phyloP scores from a whole-genome alignment of 2,329 filamentous ascomycete species.

The Colletotrichum sp. region DNA sequence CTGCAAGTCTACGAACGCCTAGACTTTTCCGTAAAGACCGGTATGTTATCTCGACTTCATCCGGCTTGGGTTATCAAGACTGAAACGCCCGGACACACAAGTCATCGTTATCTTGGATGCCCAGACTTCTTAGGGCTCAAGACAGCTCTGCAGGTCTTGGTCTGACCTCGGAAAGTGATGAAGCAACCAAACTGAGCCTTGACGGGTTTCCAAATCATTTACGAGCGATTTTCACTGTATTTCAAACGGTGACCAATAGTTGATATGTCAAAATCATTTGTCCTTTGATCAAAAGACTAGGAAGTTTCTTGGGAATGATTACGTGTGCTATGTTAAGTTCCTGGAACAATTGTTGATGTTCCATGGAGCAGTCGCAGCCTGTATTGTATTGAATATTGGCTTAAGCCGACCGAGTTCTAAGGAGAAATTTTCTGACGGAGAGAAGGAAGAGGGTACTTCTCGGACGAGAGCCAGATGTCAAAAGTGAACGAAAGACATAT shows the following conservation, averaged over 20 bases:
- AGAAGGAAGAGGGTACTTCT: not conserved
- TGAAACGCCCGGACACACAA: not conserved
- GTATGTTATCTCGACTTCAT: not conserved
- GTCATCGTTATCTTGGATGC: not conserved
- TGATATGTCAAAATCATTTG: not conserved
- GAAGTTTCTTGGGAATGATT: not conserved
- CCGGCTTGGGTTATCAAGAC: not conserved
- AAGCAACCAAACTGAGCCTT: rapidly evolving
- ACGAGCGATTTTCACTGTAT: rapidly evolving
- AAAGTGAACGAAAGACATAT: not conserved
- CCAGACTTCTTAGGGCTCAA: not conserved
- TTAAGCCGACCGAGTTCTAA: not conserved
- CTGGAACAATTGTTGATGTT: rapidly evolving
- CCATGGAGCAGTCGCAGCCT: rapidly evolving
- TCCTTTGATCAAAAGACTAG: not conserved
- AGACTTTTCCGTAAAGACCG: not conserved
- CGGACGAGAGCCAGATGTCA: not conserved
- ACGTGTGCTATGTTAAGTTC: not conserved
- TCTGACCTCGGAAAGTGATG: not conserved
- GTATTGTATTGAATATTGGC: rapidly evolving
- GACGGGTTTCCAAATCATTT: not conserved
- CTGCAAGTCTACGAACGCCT: not conserved
- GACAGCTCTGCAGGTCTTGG: rapidly evolving
- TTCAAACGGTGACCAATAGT: not conserved
- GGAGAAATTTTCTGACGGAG: too few relatives aligned